Conservation (phyloP, 2,329 filamentous ascomycete genomes). For the Myriosclerotinia curreyana region DNA sequence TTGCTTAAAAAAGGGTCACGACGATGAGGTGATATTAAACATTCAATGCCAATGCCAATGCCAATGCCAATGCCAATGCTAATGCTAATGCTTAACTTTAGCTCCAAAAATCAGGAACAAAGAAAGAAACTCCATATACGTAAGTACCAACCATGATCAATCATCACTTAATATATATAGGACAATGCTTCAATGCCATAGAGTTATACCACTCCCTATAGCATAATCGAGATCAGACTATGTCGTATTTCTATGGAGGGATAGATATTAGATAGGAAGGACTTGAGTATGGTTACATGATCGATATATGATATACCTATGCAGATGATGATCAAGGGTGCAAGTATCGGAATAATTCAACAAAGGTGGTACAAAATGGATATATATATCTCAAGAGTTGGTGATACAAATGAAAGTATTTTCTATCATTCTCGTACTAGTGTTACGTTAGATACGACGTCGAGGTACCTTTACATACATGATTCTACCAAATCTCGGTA, state of each 20-base stretch:
- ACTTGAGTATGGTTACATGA: neutral
- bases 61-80: no score
- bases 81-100: no score
- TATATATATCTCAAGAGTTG: neutral
- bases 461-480: neutral
- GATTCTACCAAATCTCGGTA: neutral
- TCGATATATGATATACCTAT: constrained; percentile 13
- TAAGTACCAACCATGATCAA: neutral
- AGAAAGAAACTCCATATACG: no score
- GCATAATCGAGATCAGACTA: constrained; percentile 4
- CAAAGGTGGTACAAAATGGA: neutral
- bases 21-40: neutral
- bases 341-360: constrained; percentile 3
- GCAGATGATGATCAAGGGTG: constrained; percentile 2
- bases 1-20: neutral
- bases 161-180: neutral
- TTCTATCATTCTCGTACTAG: constrained; percentile 3
- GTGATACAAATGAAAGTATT: neutral
- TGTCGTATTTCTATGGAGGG: neutral
- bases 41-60: neutral
- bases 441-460: constrained; percentile 10
- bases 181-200: neutral
- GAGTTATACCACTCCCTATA: neutral
- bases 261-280: neutral
- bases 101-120: neutral